Evolutionary conservation across 495 filamentous ascomycete species (phyloP), one percentile per base, ranked within the genome.

Genomic region (Parathielavia appendiculata): DNA sequence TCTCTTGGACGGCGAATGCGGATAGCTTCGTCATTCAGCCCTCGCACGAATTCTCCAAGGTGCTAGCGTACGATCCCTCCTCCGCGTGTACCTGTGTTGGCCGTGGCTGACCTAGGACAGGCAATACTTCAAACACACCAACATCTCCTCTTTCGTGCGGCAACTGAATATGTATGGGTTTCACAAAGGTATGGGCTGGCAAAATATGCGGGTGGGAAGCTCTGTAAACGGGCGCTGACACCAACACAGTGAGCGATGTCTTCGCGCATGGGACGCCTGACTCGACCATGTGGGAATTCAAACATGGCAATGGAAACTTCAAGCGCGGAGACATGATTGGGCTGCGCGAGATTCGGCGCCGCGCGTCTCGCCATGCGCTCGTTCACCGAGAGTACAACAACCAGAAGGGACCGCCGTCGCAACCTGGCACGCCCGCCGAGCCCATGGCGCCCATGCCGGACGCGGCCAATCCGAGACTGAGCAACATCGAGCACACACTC

Each of bases 101-200:
- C 26, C 30, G 17, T 48, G 32, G 20, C 57, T 64, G 56, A 61
- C 62, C 54, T 46, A 63, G 38, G 40, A 54, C 47, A 87, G 85
- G 57, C 84, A 95, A 84, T 98, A 98, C 71, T 98, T 98, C 73
- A 98, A 98, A 69, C 93, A 98, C 71, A 98, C 93, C 58, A 98
- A 98, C 69, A 95, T 97, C 54, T 97, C 93, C 5, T 98, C 93
- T 11, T 98, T 98, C 69, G 93, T 98, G 38, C 84, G 93, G 49
- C 93, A 98, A 73, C 77, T 98, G 54, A 98, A 98, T 69, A 98
- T 98, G 93, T 98, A 98, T 65, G 93, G 93, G 2, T 98, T 98
- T 76, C 93, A 98, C 73, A 98, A 98, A 91, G 93, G 93, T 93
- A 78, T 50, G 79, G 59, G 50, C 52, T 39, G 43, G 50, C 39